Evolutionary conservation across 2,329 filamentous ascomycete species (phyloP).

Genomic region (Fusarium bactridioides): DNA sequence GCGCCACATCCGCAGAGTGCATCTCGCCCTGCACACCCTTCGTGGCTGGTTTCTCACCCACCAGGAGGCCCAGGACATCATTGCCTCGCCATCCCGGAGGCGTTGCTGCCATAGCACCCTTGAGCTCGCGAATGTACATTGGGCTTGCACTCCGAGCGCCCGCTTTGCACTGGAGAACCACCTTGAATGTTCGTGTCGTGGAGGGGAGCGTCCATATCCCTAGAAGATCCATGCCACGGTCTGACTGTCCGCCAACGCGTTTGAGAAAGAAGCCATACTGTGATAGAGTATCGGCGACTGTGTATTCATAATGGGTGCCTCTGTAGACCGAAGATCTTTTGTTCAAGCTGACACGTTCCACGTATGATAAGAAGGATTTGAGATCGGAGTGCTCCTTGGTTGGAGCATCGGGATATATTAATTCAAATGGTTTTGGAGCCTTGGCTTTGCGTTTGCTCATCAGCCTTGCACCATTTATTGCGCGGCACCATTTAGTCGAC

Average conservation of each 20-base stretch:
- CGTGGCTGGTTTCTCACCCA: slow-evolving; percentile 74
- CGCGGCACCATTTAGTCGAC: neutral
- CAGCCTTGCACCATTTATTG: neutral
- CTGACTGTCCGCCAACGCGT: slow-evolving; percentile 71
- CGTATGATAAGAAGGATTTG: slow-evolving; percentile 70
- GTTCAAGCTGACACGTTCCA: slow-evolving; percentile 63
- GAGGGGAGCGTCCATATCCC: slow-evolving; percentile 70
- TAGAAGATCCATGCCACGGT: slow-evolving; percentile 77
- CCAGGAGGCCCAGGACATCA: slow-evolving; percentile 74
- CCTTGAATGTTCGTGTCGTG: slow-evolving; percentile 49
- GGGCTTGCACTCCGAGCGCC: slow-evolving; percentile 62
- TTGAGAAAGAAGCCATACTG: slow-evolving; percentile 70
- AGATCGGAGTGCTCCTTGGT: slow-evolving; percentile 68
- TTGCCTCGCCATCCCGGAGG: slow-evolving; percentile 75
- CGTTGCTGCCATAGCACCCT: slow-evolving; percentile 78
- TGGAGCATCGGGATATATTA: slow-evolving; percentile 56
- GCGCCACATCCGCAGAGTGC: slow-evolving; percentile 66
- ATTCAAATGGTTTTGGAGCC: neutral
- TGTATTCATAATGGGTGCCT: slow-evolving; percentile 83
- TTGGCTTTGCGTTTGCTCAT: slow-evolving; percentile 11
- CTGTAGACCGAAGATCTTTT: slow-evolving; percentile 67
- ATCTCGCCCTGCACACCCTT: slow-evolving; percentile 80
- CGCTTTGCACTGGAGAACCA: slow-evolving; percentile 75
- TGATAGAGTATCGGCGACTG: slow-evolving; percentile 62
- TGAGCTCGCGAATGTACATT: slow-evolving; percentile 74